Conservation (phyloP, 2,329 filamentous ascomycete genomes). For the Fusarium aywerte region DNA sequence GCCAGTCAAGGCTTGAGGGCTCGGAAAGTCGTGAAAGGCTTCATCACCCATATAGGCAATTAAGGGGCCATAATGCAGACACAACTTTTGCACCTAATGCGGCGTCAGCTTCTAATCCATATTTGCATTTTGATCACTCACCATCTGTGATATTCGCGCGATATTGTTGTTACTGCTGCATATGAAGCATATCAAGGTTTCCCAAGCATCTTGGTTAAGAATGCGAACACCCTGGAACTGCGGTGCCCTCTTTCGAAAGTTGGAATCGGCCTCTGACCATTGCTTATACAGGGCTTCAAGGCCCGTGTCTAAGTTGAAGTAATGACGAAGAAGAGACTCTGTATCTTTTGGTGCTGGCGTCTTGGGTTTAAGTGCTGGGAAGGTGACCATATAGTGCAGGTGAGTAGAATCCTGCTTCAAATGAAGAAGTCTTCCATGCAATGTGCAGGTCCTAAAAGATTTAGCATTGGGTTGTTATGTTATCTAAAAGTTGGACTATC, state of each 20-base stretch:
- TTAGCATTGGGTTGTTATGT: constrained; percentile 7
- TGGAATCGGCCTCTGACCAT: constrained; percentile 86
- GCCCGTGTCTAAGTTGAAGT: constrained; percentile 87
- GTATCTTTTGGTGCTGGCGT: constrained; percentile 68
- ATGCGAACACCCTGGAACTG: constrained; percentile 93
- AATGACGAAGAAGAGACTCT: constrained; percentile 78
- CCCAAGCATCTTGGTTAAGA: constrained; percentile 94
- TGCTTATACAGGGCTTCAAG: constrained; percentile 80
- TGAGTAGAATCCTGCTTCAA: constrained; percentile 82
- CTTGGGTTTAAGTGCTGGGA: constrained; percentile 52
- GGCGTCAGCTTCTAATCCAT: neutral
- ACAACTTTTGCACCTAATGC: constrained; percentile 81
- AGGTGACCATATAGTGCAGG: constrained; percentile 83
- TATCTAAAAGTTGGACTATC: neutral
- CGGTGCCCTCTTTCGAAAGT: constrained; percentile 88
- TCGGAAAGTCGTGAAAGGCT: constrained; percentile 88
- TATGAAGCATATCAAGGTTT: constrained; percentile 92
- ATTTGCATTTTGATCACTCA: constrained; percentile 47
- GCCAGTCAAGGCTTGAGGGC: constrained; percentile 76
- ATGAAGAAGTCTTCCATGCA: constrained; percentile 86
- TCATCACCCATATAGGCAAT: constrained; percentile 76
- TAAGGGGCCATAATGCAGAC: constrained; percentile 82
- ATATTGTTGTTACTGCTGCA: constrained; percentile 99
- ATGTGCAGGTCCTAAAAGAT: constrained; percentile 74
- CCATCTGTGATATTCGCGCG: constrained; percentile 93